Base-by-base conservation (phyloP, 225 moss, liverwort and hornwort species). In the Physcomitrium patens region DNA sequence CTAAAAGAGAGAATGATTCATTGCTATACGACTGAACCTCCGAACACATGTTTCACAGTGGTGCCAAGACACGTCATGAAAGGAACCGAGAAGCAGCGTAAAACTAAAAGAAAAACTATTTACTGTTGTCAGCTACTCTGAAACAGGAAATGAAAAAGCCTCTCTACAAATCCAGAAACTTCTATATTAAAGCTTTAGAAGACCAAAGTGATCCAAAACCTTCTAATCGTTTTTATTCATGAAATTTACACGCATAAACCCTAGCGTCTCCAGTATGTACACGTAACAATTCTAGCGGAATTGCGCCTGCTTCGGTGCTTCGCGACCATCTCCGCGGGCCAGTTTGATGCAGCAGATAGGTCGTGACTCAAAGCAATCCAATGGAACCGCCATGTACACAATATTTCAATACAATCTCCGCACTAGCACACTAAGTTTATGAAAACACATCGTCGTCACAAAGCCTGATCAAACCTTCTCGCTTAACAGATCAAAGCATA, bases 1-100 rank as follows among this genome's bases (percentile, higher is more conserved):
- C 67, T 44, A 37, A 66, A 72, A 24, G 45, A 58, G 45, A 49
- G 27, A 73, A 53, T 28, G 45, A 63, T 37, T 51, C 58, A 69
- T 62, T 45, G 55, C 22, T 28, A 60, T 48, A 55, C n/a, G 19
- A n/a, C 10, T n/a, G 47, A 68, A 15, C 23, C 57, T 57, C 45
- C 23, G 50, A 2, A 28, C 10, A 60, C 28, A 67, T 14, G 22
- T 37, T 37, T 37, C 5, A 37, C 31, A 37, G 24, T 24, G 16
- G 57, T 78, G 71, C 58, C 48, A 24, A 57, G 70, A 3, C 22
- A 60, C 51, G 15, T 26, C 19, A 16, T 15, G 15, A 22, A 9
- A 72, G 4, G 26, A 60, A 23, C 28, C 63, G 55, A 53, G 19
- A 60, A 27, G 10, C n/a, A 79, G 73, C 53, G 3, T 44, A 53